Evolutionary conservation across 352 stramenopile genomes (phyloP).

Genomic region (Globisporangium alternatum): DNA sequence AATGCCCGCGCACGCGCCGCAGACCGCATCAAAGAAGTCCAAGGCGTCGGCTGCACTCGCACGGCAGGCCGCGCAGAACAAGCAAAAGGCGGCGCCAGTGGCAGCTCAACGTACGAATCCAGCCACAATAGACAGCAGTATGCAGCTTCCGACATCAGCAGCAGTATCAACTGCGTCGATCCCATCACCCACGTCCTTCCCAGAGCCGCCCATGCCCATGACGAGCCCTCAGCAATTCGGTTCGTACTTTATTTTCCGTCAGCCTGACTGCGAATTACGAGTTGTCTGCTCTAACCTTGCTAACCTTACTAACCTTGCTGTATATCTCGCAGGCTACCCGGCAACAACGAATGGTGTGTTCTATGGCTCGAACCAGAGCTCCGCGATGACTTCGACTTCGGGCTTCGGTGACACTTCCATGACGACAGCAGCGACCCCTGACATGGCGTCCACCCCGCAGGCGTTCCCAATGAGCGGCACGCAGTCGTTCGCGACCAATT

Average conservation of each 20-base stretch:
- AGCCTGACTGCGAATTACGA: neutral
- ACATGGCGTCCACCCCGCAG: slow-evolving; percentile 19
- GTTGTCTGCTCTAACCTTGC: neutral
- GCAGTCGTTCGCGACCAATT: slow-evolving; percentile 34
- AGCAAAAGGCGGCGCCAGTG: slow-evolving; percentile 2
- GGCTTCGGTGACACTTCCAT: slow-evolving; percentile 24
- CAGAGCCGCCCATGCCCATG: slow-evolving; percentile 42
- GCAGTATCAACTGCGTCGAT: slow-evolving; percentile 7
- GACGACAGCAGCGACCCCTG: slow-evolving; percentile 14
- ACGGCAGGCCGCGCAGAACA: slow-evolving; percentile 12
- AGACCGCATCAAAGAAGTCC: slow-evolving; percentile 9
- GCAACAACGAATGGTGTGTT: slow-evolving; percentile 5
- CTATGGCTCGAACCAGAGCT: slow-evolving; percentile 13
- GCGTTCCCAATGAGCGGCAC: slow-evolving; percentile 32
- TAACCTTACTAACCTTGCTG: neutral
- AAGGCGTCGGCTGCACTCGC: slow-evolving; percentile 13
- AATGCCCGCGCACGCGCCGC: neutral
- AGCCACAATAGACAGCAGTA: slow-evolving; percentile 5
- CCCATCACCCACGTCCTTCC: slow-evolving; percentile 33
- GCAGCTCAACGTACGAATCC: neutral
- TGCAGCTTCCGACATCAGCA: slow-evolving; percentile 8
- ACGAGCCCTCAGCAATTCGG: slow-evolving; percentile 14
- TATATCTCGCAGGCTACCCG: slow-evolving; percentile 4
- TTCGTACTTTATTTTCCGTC: neutral
- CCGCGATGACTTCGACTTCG: slow-evolving; percentile 16